phyloP scores from a whole-genome alignment of 108 stramenopile species.

The Licmophora abbreviata region DNA sequence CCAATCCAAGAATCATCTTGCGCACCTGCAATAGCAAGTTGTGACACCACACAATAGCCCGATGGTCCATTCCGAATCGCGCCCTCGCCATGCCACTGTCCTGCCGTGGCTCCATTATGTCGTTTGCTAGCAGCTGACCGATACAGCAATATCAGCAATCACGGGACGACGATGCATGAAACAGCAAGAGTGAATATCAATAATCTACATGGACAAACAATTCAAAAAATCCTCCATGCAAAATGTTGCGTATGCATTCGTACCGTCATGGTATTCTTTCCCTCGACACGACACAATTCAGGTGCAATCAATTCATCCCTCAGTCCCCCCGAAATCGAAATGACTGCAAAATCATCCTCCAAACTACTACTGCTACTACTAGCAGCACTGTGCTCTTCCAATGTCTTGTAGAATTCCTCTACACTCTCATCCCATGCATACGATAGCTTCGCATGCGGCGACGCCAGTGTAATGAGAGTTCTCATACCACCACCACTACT shows the following conservation, averaged over 20 bases:
- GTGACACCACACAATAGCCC: slow-evolving; percentile 80
- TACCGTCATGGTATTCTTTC: too few relatives aligned
- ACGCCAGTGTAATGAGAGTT: slow-evolving; percentile 55
- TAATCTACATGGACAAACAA: too few relatives aligned
- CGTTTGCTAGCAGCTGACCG: slow-evolving; percentile 9
- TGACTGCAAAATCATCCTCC: too few relatives aligned
- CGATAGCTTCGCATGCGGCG: slow-evolving; percentile 46
- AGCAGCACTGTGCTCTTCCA: slow-evolving; percentile 1
- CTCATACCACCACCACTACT: slow-evolving; percentile 5
- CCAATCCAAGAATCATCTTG: slow-evolving; percentile 36
- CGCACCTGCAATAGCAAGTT: slow-evolving; percentile 45
- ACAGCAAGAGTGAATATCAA: slow-evolving; percentile 1
- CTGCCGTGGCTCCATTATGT: slow-evolving; percentile 9
- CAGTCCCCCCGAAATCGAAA: slow-evolving; percentile 69
- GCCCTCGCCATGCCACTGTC: not conserved
- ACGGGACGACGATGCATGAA: not conserved
- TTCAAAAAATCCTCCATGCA: too few relatives aligned
- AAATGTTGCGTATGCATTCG: not conserved
- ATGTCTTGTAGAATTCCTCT: slow-evolving; percentile 5
- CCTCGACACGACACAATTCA: slow-evolving; percentile 26
- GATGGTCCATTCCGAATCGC: slow-evolving; percentile 71
- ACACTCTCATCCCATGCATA: slow-evolving; percentile 59
- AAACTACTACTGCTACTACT: not conserved
- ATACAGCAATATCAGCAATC: not conserved
- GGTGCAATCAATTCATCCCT: slow-evolving; percentile 79